These are phyloP conservation scores for Alternaria metachromatica DNA, from an alignment of 2,329 filamentous ascomycete species.

Conservation along the genomic window DNA sequence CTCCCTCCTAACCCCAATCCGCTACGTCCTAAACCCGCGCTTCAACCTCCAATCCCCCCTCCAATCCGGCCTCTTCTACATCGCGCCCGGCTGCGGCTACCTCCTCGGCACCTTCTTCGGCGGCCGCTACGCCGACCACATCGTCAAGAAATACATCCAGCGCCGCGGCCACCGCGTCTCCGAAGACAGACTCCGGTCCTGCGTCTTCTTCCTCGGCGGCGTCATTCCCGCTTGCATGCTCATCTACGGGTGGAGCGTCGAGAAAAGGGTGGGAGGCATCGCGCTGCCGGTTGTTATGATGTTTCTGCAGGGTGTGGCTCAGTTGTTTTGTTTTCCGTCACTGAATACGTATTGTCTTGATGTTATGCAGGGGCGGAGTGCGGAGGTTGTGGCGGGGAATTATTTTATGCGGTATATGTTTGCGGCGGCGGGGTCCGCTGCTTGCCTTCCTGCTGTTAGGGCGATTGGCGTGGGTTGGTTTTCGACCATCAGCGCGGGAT, in stretches of 20 bases:
- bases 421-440: slow-evolving; percentile 70
- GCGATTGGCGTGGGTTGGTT: slow-evolving; percentile 83
- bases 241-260: slow-evolving; percentile 71
- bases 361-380: slow-evolving; percentile 74
- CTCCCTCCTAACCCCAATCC: slow-evolving; percentile 70
- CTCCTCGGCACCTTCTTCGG: slow-evolving; percentile 72
- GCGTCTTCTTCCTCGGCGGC: slow-evolving; percentile 62
- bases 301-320: slow-evolving; percentile 76
- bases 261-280: slow-evolving; percentile 62
- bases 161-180: slow-evolving; percentile 68
- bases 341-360: slow-evolving; percentile 84
- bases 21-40: slow-evolving; percentile 76
- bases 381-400: slow-evolving; percentile 80
- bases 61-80: slow-evolving; percentile 74
- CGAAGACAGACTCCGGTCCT: slow-evolving; percentile 68
- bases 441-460: slow-evolving; percentile 76
- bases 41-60: slow-evolving; percentile 72
- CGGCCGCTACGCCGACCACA: slow-evolving; percentile 73
- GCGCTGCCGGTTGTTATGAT: slow-evolving; percentile 73
- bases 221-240: slow-evolving; percentile 69
- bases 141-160: slow-evolving; percentile 69
- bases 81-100: slow-evolving; percentile 75
- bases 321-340: slow-evolving; percentile 81
- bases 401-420: slow-evolving; percentile 80
- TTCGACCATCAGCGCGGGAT: slow-evolving; percentile 69